Evolutionary conservation across 805 yeast genomes (phyloP), one percentile per base, ranked within the genome.

Genomic region (Vanderwaltozyma polyspora): DNA sequence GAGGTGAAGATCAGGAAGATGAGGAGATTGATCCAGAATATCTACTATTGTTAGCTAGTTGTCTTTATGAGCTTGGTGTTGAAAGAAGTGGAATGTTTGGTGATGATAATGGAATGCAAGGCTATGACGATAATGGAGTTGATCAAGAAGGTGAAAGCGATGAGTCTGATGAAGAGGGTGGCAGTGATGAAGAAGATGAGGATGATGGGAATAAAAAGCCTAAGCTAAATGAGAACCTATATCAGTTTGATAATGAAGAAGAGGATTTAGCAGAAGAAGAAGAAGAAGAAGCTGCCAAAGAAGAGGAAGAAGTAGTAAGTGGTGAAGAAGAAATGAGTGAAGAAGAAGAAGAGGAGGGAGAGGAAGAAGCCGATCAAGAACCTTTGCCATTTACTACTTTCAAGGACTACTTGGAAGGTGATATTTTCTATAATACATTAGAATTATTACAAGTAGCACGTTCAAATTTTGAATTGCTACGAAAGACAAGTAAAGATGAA

Each of bases 371-470:
- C 2, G 35, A 32, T 13, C 10, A 11, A 12, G 36, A 29, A 8
- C 27, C 25, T n/a, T 29, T 18, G 7, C 13, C 13, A n/a, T 33
- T 24, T 24, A 12, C 15, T 5, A 28, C 25, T 30, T 46, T 45
- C 21, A 35, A 39, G 9, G 29, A 33, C 12, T 44, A 41, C 23
- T 25, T 43, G 8, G 34, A 39, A 16, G 52, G 49, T 4, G 41
- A 48, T 29, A 28, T 41, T 47, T 83, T 89, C 49, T 93, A 81
- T 52, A 72, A 78, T 13, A 94, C 95, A 0, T 82, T 95, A 91
- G 91, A 82, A 34, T 70, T 83, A 7, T 61, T 86, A 14, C 95
- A 87, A 51, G 63, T 83, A 26, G 71, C 95, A 2, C 69, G 76
- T 73, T 50, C 55, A 63, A 30, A 51, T 64, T 31, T 31, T 19